Percentiles rank a stretch among this genome's conserved stretches.
These are phyloP conservation scores for Colletotrichum sp. DNA, from an alignment of 2,329 filamentous ascomycete genomes.

Conservation along the genomic window DNA sequence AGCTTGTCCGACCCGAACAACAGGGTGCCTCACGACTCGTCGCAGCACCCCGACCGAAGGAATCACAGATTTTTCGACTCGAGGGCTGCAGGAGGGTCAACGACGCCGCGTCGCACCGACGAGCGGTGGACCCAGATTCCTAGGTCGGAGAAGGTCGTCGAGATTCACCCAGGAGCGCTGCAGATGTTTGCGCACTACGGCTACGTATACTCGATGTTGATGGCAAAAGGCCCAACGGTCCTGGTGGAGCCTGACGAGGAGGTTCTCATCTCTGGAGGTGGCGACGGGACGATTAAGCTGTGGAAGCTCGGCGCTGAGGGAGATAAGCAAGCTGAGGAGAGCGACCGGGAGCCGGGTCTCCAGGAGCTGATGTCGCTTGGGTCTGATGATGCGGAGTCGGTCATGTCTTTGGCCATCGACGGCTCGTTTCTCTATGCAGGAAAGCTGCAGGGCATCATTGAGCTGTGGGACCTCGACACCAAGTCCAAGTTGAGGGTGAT, in stretches of 20 bases:
- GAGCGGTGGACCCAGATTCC: constrained; percentile 62
- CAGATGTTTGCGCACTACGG: constrained; percentile 92
- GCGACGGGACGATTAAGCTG: constrained; percentile 93
- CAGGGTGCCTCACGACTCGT: constrained; percentile 64
- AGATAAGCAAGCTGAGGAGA: constrained; percentile 44
- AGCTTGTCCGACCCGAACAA: constrained; percentile 69
- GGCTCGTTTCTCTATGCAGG: constrained; percentile 93
- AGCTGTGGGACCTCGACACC: constrained; percentile 97
- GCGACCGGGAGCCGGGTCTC: constrained; percentile 64
- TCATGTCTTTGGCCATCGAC: constrained; percentile 83
- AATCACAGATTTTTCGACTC: constrained; percentile 95
- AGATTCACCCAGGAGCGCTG: constrained; percentile 82
- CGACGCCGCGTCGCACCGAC: constrained; percentile 74
- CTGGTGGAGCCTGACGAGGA: constrained; percentile 77
- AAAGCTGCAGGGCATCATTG: constrained; percentile 84
- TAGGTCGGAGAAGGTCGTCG: constrained; percentile 64
- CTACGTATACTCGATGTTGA: constrained; percentile 95
- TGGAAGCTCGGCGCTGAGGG: constrained; percentile 70
- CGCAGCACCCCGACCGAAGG: constrained; percentile 75
- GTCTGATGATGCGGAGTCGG: constrained; percentile 65
- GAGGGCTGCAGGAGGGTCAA: constrained; percentile 79
- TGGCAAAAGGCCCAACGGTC: constrained; percentile 72
- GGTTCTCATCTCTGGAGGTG: constrained; percentile 87
- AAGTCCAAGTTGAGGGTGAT: constrained; percentile 88
- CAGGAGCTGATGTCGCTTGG: constrained; percentile 72